Evolutionary conservation across 805 yeast genomes (phyloP), one percentile per base, ranked within the genome.

Genomic region (Lipomyces lipofer): DNA sequence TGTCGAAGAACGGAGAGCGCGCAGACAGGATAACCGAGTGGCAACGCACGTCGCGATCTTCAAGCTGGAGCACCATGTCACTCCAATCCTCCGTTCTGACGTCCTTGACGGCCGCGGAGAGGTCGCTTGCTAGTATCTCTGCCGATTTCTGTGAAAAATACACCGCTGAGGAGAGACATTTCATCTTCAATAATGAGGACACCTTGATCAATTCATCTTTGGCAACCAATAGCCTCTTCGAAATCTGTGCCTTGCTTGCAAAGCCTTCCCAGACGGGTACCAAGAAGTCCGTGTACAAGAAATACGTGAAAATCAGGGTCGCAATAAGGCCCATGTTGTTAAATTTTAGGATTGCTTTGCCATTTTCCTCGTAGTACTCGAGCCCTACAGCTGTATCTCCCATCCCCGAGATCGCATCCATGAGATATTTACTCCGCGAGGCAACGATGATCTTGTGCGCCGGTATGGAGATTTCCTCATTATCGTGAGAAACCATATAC

Each of bases 1-100:
- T 75, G 51, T 80, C 83, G 66, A 90, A 88, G 64, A 76, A 86
- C 0, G 80, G 82, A 44, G 84, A 79, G 54, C 95, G 70, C 2
- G 61, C 42, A 13, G 53, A 27, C n/a, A 90, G 64, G 3, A 88
- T 69, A 9, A 74, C 72, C 1, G 84, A 76, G 63, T 82, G 81
- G 5, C 65, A 66, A 27, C 56, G 52, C 0, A 77, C 29, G 1
- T 68, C 71, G 0, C 80, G 82, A 60, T 81, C 83, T 1, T 69
- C 58, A n/a, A 85, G 66, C 4, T 60, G 60, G 2, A 88, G 68
- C 0, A 63, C 62, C 2, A 80, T 75, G 63, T 84, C 86, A 15
- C 48, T 25, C 62, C 63, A 59, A 8, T 44, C 43, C 10, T 49
- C 33, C 4, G 50, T 27, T 10, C 46, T 28, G 7, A 51, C 49